These are phyloP conservation scores for Fraxinus xanthoxyloides DNA, from an alignment of 305 asterid species.

Conservation along the genomic window DNA sequence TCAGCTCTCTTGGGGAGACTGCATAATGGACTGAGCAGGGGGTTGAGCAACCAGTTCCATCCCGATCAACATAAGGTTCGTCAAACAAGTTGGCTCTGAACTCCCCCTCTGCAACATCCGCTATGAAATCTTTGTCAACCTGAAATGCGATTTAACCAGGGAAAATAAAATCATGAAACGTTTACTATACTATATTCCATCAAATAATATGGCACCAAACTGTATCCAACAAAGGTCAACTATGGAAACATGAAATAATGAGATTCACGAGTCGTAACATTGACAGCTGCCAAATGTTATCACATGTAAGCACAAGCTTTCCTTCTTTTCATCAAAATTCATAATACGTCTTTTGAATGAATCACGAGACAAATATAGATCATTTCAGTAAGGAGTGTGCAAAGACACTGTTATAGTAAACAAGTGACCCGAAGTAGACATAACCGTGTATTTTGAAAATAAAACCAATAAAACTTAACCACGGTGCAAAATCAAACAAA, in stretches of 20 bases:
- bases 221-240: background rate
- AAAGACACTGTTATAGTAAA: background rate
- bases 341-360: background rate
- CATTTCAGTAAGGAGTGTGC: background rate
- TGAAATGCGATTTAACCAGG: slow-evolving; percentile 28
- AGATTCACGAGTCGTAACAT: background rate
- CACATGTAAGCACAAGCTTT: background rate
- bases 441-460: background rate
- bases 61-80: slow-evolving; percentile 44
- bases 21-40: slow-evolving; percentile 54
- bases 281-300: background rate
- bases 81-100: slow-evolving; percentile 45
- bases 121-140: slow-evolving; percentile 50
- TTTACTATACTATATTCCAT: background rate
- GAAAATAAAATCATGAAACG: background rate
- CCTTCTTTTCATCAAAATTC: background rate
- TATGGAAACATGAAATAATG: background rate
- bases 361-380: background rate
- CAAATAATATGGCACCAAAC: background rate
- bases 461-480: background rate
- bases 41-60: slow-evolving; percentile 51
- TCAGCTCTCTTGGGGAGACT: slow-evolving; percentile 77
- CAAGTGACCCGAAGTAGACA: background rate
- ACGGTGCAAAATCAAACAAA: background rate
- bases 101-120: slow-evolving; percentile 51